These are phyloP conservation scores for Saprolegnia diclina DNA, from an alignment of 352 stramenopile species.

Conservation along the genomic window DNA sequence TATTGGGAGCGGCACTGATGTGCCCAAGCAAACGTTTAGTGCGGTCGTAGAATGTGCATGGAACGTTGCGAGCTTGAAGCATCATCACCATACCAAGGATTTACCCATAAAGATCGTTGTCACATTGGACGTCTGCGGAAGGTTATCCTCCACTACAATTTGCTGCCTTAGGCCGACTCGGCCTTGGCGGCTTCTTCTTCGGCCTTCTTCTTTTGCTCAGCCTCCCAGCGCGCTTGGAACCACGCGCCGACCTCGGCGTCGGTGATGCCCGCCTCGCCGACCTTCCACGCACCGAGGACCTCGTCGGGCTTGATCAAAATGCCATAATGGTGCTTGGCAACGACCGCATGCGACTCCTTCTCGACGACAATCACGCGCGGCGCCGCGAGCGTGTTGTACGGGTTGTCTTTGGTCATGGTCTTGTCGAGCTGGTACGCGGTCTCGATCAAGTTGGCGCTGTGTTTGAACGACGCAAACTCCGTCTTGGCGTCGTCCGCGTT, in stretches of 20 bases:
- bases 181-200: conserved; percentile 5
- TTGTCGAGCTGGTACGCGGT: conserved; percentile 18
- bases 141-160: too few relatives aligned
- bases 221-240: background rate
- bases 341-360: background rate
- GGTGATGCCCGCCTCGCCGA: conserved; percentile 10
- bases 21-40: too few relatives aligned
- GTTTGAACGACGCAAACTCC: background rate
- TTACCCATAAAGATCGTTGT: too few relatives aligned
- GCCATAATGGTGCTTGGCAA: conserved; percentile 4
- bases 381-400: conserved; percentile 6
- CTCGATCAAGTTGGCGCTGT: background rate
- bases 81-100: too few relatives aligned
- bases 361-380: conserved; percentile 16
- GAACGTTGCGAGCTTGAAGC: too few relatives aligned
- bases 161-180: too few relatives aligned
- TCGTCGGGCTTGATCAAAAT: conserved; percentile 7
- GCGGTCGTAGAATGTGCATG: too few relatives aligned
- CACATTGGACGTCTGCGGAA: too few relatives aligned
- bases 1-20: too few relatives aligned
- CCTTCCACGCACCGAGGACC: conserved; percentile 3
- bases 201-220: background rate
- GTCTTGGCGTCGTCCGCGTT: background rate
- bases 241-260: background rate
- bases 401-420: conserved; percentile 18